Evolutionary conservation across 140 eudicot genomes (phyloP), one percentile per base, ranked within the genome.

Genomic region (Stevia rebaudiana): DNA sequence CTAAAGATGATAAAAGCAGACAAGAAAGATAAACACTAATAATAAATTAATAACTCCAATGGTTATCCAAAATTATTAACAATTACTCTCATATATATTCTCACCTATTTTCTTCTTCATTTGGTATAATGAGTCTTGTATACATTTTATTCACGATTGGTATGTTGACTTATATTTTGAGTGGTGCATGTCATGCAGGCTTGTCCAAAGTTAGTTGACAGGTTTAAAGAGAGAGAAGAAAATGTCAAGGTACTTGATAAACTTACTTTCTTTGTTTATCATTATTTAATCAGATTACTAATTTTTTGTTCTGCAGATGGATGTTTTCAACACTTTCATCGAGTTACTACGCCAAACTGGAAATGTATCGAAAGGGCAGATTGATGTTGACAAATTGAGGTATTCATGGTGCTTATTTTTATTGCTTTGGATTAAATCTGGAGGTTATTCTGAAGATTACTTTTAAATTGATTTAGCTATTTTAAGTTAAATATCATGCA

Each of bases 201-300:
- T 67, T 94, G 99, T 60, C 99, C 97, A 4, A 94, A 94, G 82
- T 68, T 94, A 84, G 89, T 94, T 60, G 99, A 94, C 61, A 81
- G 99, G 80, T 94, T 94, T 63, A 94, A 83, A 80, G 99, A 94
- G 72, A 85, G 99, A 79, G 99, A 94, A 78, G 99, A 94, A 71
- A 94, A 94, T 77, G 99, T 94, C 22, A 94, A 94, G 98, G 98
- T 92, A 70, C 40, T 58, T 42, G 36, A 25, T 33, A 31, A 44
- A 65, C 23, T 48, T 48, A 36, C 68, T 51, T 40, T 8, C 18
- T 33, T 35, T 40, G 39, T 56, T 41, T 31, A 9, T 47, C 57
- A 24, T 59, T 10, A 41, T 18, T 48, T 62, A 16, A 12, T 35
- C 51, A 42, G 16, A 22, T 74, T 47, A 8, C 77, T 78, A 37